Evolutionary conservation across 768 basidiomycete species (phyloP).

Genomic region (Mycena epipterygia): DNA sequence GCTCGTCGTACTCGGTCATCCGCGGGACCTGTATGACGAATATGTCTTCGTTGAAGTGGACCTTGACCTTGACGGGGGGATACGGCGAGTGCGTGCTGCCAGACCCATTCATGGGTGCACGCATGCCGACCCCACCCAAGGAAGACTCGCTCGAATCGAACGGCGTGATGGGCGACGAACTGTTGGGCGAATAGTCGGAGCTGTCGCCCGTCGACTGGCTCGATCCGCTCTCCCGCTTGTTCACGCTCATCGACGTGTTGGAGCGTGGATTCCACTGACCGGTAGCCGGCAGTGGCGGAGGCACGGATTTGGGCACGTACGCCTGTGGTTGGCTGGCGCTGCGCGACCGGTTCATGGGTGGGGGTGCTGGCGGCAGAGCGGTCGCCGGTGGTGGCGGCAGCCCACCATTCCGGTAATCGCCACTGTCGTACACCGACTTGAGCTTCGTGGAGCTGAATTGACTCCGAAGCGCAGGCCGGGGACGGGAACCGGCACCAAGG

Average conservation of each 20-base stretch:
- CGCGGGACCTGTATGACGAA: slow-evolving; percentile 94
- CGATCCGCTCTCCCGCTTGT: slow-evolving; percentile 87
- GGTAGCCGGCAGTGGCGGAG: slow-evolving; percentile 68
- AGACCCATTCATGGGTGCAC: slow-evolving; percentile 45
- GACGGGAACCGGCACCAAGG: slow-evolving; percentile 50
- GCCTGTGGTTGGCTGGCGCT: slow-evolving; percentile 86
- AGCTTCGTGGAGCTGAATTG: slow-evolving; percentile 81
- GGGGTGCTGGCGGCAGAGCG: slow-evolving; percentile 35
- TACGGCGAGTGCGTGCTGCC: slow-evolving; percentile 40
- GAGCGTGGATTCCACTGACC: slow-evolving; percentile 62
- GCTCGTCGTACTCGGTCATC: slow-evolving; percentile 81
- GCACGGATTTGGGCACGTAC: slow-evolving; percentile 69
- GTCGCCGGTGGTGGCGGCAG: slow-evolving; percentile 43
- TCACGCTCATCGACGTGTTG: slow-evolving; percentile 52
- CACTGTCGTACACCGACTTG: slow-evolving; percentile 64
- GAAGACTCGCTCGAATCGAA: slow-evolving; percentile 93
- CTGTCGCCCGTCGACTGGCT: slow-evolving; percentile 85
- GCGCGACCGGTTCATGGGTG: slow-evolving; percentile 69
- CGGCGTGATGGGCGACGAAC: slow-evolving; percentile 89
- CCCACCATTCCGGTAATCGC: slow-evolving; percentile 51
- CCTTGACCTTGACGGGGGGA: slow-evolving; percentile 88
- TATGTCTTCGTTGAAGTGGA: slow-evolving; percentile 94
- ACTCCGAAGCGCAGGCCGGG: slow-evolving; percentile 66
- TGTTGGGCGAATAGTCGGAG: slow-evolving; percentile 88
- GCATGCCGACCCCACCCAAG: slow-evolving; percentile 68